Evolutionary conservation across 257 asterid species (phyloP).

Genomic region (Solanum ossicruentum): DNA sequence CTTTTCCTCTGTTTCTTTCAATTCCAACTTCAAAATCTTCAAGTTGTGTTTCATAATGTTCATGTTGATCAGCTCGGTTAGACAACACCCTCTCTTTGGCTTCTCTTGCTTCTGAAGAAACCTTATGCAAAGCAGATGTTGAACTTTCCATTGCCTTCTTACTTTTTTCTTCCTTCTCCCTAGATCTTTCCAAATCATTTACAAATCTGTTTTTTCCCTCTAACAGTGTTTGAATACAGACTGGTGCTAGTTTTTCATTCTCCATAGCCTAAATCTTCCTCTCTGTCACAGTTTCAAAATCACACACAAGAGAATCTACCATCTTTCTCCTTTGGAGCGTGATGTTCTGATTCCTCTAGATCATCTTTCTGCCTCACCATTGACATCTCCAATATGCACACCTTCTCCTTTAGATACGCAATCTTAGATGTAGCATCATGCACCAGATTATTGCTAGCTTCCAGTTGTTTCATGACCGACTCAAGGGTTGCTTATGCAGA

Average conservation of each 20-base stretch:
- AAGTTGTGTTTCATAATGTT: conserved; percentile 52
- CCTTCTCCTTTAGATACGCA: conserved; percentile 65
- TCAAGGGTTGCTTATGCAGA: conserved; percentile 75
- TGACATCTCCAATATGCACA: conserved; percentile 59
- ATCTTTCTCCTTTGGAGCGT: conserved; percentile 35
- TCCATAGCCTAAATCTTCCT: conserved; percentile 53
- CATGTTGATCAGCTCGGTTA: conserved; percentile 31
- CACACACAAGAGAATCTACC: conserved; percentile 46
- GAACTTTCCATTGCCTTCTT: conserved; percentile 89
- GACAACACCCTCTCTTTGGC: too few species aligned
- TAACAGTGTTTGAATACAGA: conserved; percentile 47
- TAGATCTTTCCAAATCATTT: conserved; percentile 47
- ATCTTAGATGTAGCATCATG: conserved; percentile 66
- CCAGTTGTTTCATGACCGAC: conserved; percentile 74
- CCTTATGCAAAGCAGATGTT: conserved; percentile 81
- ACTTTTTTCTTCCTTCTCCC: conserved; percentile 85
- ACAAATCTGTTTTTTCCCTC: conserved; percentile 51
- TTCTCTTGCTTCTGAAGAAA: too few species aligned
- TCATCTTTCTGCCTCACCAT: conserved; percentile 51
- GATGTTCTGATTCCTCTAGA: conserved; percentile 54
- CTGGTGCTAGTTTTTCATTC: conserved; percentile 79
- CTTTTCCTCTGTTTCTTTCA: conserved; percentile 78
- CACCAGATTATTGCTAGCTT: conserved; percentile 63
- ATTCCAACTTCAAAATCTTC: conserved; percentile 59
- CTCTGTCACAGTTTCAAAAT: conserved; percentile 54